Conservation (phyloP, 2,329 filamentous ascomycete species). For the Teratosphaeria zuluensis region DNA sequence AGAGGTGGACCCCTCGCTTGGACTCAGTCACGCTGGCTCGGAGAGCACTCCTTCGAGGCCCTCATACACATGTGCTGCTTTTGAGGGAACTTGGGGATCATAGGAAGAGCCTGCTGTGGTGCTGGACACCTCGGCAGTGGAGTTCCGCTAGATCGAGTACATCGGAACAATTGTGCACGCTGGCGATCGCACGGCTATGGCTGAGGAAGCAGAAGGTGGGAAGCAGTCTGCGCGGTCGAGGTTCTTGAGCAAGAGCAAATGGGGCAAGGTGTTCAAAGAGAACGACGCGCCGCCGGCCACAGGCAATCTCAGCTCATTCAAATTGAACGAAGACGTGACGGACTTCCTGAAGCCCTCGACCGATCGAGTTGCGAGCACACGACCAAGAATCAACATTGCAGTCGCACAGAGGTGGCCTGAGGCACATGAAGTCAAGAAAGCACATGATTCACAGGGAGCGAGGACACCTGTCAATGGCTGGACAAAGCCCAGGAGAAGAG, state of each 20-base stretch:
- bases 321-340: conserved; percentile 39
- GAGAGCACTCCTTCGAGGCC: not conserved
- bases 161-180: not conserved
- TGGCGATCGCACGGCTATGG: conserved; percentile 7
- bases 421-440: conserved; percentile 32
- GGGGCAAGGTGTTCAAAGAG: conserved; percentile 23
- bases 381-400: conserved; percentile 40
- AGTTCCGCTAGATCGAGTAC: not conserved
- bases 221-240: conserved; percentile 8
- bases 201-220: conserved; percentile 12
- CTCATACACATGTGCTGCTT: not conserved
- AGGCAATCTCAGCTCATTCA: conserved; percentile 13
- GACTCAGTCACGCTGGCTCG: not conserved
- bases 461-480: conserved; percentile 11
- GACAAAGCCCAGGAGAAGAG: conserved; percentile 40
- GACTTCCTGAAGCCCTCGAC: conserved; percentile 50
- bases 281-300: conserved; percentile 5
- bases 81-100: not conserved
- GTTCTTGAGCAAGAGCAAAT: conserved; percentile 23
- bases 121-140: not conserved
- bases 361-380: conserved; percentile 25
- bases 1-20: not conserved
- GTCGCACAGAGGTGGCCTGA: conserved; percentile 43
- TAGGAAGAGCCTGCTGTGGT: not conserved
- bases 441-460: conserved; percentile 2